Percentiles rank a stretch among this genome's conserved stretches.
phyloP scores from a whole-genome alignment of 345 rosid species.

The Rhodamnia rubescens region DNA sequence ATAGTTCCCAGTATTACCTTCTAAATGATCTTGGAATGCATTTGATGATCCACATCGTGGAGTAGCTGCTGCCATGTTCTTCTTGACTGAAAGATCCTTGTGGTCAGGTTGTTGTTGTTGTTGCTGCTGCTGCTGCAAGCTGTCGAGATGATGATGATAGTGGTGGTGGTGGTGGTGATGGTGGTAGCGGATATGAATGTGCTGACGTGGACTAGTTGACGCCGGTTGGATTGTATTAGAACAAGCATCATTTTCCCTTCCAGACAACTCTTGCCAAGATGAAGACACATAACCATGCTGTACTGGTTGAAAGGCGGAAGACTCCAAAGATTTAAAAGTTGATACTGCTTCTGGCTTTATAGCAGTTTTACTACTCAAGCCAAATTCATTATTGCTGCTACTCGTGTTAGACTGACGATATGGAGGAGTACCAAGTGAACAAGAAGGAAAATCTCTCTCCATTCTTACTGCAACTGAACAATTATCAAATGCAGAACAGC shows the following conservation, averaged over 20 bases:
- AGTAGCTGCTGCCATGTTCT: conserved; percentile 22
- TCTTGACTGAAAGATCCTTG: conserved; percentile 19
- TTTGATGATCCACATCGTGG: conserved; percentile 44
- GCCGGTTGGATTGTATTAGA: conserved; percentile 7
- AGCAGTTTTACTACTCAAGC: conserved; percentile 26
- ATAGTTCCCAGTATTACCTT: conserved; percentile 30
- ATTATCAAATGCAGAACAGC: conserved; percentile 42
- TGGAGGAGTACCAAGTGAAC: conserved; percentile 19
- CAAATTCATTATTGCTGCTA: conserved; percentile 43
- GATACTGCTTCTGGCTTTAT: conserved; percentile 27
- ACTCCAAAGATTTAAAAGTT: conserved; percentile 28
- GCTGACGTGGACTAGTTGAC: conserved; percentile 10
- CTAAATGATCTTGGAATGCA: conserved; percentile 16
- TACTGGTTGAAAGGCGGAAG: conserved; percentile 28
- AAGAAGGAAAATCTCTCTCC: conserved; percentile 24
- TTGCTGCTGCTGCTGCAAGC: conserved; percentile 18
- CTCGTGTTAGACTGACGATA: conserved; percentile 49
- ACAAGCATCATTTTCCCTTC: conserved; percentile 10
- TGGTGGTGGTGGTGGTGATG: conserved; percentile 24
- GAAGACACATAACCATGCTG: conserved; percentile 13
- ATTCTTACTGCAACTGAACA: conserved; percentile 31
- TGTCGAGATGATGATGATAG: conserved; percentile 18
- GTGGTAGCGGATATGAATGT: conserved; percentile 19
- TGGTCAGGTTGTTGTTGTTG: conserved; percentile 9
- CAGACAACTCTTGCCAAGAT: conserved; percentile 11